These are phyloP conservation scores for Talaromyces marneffei DNA, from an alignment of 2,329 filamentous ascomycete species.

Conservation along the genomic window DNA sequence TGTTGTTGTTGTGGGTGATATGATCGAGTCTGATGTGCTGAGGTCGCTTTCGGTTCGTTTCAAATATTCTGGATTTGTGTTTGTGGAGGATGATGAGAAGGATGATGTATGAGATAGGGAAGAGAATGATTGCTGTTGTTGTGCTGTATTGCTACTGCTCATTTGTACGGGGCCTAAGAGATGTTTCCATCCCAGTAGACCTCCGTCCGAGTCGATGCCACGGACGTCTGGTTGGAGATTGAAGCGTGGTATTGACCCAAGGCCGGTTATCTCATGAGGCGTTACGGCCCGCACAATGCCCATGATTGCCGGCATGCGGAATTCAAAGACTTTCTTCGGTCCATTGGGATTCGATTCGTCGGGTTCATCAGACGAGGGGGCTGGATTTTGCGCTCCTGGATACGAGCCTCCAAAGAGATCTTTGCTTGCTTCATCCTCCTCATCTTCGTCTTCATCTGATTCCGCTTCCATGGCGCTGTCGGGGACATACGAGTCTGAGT, in stretches of 20 bases:
- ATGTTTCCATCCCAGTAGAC: constrained; percentile 42
- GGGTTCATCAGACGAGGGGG: constrained; percentile 13
- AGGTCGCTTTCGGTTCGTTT: constrained; percentile 17
- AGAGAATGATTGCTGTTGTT: constrained; percentile 3
- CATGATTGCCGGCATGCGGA: constrained; percentile 39
- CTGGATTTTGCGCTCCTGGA: constrained; percentile 1
- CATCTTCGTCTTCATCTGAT: constrained; percentile 29
- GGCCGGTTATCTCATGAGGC: constrained; percentile 17
- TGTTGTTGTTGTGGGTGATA: constrained; percentile 17
- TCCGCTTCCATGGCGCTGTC: constrained; percentile 30
- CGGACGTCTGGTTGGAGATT: constrained; percentile 38
- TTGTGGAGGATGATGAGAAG: constrained; percentile 19
- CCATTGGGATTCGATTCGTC: constrained; percentile 20
- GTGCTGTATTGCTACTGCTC: constrained; percentile 15
- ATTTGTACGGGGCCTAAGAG: constrained; percentile 37
- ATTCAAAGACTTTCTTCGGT: constrained; percentile 36
- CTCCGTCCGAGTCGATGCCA: constrained; percentile 40
- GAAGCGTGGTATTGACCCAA: constrained; percentile 34
- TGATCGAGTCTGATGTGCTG: constrained; percentile 24
- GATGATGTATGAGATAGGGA: neutral
- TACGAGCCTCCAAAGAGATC: constrained; percentile 13
- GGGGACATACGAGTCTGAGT: constrained; percentile 34
- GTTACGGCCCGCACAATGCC: constrained; percentile 28
- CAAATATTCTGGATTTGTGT: neutral
- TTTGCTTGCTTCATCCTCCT: constrained; percentile 8